Conservation (phyloP, 176 grass and related monocot species). For the Ampelocalamus luodianensis region DNA sequence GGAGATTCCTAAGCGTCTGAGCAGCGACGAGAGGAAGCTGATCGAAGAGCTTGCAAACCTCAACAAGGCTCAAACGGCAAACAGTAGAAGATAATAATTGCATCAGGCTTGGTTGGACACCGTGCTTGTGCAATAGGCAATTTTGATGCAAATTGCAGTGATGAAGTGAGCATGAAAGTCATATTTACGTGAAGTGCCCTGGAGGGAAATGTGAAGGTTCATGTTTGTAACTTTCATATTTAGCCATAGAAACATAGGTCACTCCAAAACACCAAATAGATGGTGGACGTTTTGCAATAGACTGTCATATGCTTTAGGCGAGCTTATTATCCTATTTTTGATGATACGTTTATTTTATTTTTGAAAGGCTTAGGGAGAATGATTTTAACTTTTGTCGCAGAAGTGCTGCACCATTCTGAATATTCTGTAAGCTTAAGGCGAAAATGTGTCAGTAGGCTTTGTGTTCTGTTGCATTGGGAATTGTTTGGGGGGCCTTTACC, state of each 20-base stretch:
- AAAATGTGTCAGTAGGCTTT: conserved; percentile 25
- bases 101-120: conserved; percentile 25
- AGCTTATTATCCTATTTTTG: conserved; percentile 48
- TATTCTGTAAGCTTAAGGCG: conserved; percentile 25
- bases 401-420: conserved; percentile 23
- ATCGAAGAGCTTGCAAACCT: conserved; percentile 90
- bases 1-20: conserved; percentile 94
- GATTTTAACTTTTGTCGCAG: conserved; percentile 10
- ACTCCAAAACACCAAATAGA: conserved; percentile 31
- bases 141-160: conserved; percentile 60
- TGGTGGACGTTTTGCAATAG: conserved; percentile 48
- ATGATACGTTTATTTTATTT: conserved; percentile 24
- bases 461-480: not conserved
- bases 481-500: not conserved
- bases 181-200: not conserved
- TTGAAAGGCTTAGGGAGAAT: conserved; percentile 35
- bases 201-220: not conserved
- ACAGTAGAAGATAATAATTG: conserved; percentile 64
- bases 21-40: conserved; percentile 84
- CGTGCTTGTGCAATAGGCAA: conserved; percentile 39
- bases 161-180: conserved; percentile 14
- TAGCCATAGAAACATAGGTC: conserved; percentile 39
- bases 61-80: conserved; percentile 64
- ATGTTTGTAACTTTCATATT: conserved; percentile 38
- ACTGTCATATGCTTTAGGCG: conserved; percentile 24